phyloP scores from a whole-genome alignment of 2,329 filamentous ascomycete species.

The Plectosphaerella sp. region DNA sequence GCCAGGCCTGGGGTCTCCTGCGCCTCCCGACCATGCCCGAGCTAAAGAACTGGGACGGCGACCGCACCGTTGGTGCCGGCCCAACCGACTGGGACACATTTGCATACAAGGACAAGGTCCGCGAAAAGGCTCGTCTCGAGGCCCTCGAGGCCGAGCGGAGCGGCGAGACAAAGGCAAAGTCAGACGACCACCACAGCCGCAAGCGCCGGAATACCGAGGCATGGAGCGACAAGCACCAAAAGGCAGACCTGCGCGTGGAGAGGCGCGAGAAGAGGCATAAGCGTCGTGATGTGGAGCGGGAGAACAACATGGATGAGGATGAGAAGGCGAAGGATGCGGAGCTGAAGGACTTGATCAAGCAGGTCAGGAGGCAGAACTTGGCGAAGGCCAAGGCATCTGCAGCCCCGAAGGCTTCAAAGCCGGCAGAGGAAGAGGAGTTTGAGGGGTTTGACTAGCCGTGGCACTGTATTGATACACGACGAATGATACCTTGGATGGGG shows the following conservation, averaged over 20 bases:
- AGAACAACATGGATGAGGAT: slow-evolving; percentile 64
- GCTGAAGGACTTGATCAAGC: slow-evolving; percentile 58
- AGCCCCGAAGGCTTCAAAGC: too few species aligned
- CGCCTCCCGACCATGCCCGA: slow-evolving; percentile 94
- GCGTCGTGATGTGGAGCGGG: slow-evolving; percentile 58
- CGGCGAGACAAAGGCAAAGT: slow-evolving; percentile 29
- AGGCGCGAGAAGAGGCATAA: slow-evolving; percentile 61
- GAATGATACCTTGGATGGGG: not conserved
- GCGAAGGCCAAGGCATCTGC: slow-evolving; percentile 31
- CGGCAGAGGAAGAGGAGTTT: slow-evolving; percentile 46
- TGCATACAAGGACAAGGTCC: slow-evolving; percentile 66
- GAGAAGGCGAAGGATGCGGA: slow-evolving; percentile 61
- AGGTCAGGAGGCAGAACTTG: slow-evolving; percentile 56
- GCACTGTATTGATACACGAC: too few species aligned
- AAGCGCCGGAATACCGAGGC: slow-evolving; percentile 62
- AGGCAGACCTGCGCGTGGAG: slow-evolving; percentile 57
- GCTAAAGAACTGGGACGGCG: slow-evolving; percentile 66
- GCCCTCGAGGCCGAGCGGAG: slow-evolving; percentile 48
- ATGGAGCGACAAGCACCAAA: slow-evolving; percentile 69
- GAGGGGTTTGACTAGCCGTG: slow-evolving; percentile 45
- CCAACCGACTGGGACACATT: slow-evolving; percentile 64
- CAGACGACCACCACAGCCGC: slow-evolving; percentile 39
- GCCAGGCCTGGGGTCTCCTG: slow-evolving; percentile 78
- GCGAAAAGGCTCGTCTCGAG: slow-evolving; percentile 61
- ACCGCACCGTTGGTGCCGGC: slow-evolving; percentile 53